Evolutionary conservation across 345 rosid species (phyloP).

Genomic region (Euphorbia tirucalli): DNA sequence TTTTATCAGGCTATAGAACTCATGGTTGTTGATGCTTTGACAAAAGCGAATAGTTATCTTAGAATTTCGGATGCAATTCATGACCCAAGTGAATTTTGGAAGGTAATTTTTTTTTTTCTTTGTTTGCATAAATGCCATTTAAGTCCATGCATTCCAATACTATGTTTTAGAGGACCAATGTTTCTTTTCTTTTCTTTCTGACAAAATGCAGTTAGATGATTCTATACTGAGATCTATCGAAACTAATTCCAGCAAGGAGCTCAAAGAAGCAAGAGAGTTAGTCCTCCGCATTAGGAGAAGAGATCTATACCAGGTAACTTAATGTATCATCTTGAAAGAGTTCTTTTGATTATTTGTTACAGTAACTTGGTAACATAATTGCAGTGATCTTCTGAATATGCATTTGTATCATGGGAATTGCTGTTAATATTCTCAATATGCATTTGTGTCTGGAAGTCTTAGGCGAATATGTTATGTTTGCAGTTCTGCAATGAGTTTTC

Average conservation of each 20-base stretch:
- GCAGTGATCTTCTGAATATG: not conserved
- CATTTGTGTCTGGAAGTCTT: not conserved
- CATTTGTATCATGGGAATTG: not conserved
- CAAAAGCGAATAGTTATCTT: slow-evolving; percentile 20
- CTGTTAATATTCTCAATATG: not conserved
- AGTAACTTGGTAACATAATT: not conserved
- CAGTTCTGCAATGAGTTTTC: slow-evolving; percentile 51
- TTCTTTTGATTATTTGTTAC: not conserved
- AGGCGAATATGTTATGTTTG: slow-evolving; percentile 6
- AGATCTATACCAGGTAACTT: slow-evolving; percentile 27
- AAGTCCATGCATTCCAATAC: not conserved
- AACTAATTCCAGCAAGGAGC: slow-evolving; percentile 12
- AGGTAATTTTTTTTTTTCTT: slow-evolving; percentile 10
- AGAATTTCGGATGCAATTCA: slow-evolving; percentile 21
- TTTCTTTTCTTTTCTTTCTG: not conserved
- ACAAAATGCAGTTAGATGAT: slow-evolving; percentile 32
- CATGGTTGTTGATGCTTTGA: slow-evolving; percentile 31
- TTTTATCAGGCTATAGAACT: slow-evolving; percentile 26
- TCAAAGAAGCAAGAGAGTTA: slow-evolving; percentile 30
- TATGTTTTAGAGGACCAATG: not conserved
- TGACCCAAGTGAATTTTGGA: slow-evolving; percentile 25
- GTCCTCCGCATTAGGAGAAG: slow-evolving; percentile 25
- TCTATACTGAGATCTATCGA: slow-evolving; percentile 26
- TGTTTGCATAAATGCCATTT: not conserved
- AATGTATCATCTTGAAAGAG: not conserved